phyloP scores from a whole-genome alignment of 1,284 basidiomycete species.

The Inonotus hispidus region DNA sequence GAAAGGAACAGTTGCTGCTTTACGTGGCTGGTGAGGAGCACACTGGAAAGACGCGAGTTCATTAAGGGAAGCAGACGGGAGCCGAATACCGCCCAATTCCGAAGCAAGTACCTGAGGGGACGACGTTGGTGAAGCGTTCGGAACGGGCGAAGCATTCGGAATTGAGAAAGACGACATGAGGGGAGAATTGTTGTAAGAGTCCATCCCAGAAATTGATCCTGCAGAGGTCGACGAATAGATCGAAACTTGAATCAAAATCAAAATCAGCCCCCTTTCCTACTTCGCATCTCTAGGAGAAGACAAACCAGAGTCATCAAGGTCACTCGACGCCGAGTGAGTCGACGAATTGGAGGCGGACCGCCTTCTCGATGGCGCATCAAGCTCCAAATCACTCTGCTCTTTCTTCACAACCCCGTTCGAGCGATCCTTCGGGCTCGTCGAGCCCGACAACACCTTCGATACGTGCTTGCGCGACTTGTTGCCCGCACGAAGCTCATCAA shows the following conservation, averaged over 20 bases:
- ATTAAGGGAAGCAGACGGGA: constrained; percentile 61
- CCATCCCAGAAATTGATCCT: constrained; percentile 43
- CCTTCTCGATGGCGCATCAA: constrained; percentile 40
- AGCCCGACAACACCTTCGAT: constrained; percentile 32
- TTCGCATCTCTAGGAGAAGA: constrained; percentile 20
- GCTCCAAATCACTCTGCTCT: constrained; percentile 49
- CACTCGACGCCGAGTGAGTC: constrained; percentile 51
- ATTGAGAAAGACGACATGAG: constrained; percentile 45
- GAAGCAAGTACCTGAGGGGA: constrained; percentile 46
- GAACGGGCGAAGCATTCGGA: constrained; percentile 38
- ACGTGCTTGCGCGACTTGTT: constrained; percentile 69
- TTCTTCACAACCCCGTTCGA: constrained; percentile 49
- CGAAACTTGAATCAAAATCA: constrained; percentile 42
- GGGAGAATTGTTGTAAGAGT: constrained; percentile 58
- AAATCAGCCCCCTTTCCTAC: constrained; percentile 1
- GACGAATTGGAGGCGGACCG: constrained; percentile 57
- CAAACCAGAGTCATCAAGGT: constrained; percentile 74
- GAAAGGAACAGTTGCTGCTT: constrained; percentile 36
- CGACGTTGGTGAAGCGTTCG: constrained; percentile 46
- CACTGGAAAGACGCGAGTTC: constrained; percentile 51
- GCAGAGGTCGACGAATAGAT: constrained; percentile 45
- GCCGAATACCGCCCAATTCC: constrained; percentile 53
- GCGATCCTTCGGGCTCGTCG: constrained; percentile 26
- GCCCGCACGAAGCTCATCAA: constrained; percentile 77
- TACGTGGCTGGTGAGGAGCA: constrained; percentile 34